Percentiles rank a stretch among this genome's conserved stretches.
Evolutionary conservation across 257 asterid species (phyloP).

Genomic region (Ilex aquifolium): DNA sequence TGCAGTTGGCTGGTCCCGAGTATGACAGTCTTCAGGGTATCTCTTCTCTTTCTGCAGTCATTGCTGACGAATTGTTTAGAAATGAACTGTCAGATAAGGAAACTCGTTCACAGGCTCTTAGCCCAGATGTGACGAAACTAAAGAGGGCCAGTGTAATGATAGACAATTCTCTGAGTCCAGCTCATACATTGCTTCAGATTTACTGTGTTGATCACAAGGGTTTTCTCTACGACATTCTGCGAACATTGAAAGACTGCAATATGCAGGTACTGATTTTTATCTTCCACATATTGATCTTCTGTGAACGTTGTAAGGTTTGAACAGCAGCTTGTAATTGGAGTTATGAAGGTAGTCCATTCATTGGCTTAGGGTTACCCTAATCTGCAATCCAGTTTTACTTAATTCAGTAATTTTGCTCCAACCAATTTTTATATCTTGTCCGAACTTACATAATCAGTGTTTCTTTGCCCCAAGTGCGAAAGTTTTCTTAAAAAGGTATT

Average conservation of each 20-base stretch:
- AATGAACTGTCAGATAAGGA: slow-evolving; percentile 50
- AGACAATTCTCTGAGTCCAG: slow-evolving; percentile 81
- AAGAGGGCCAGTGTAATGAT: slow-evolving; percentile 47
- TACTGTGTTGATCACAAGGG: slow-evolving; percentile 78
- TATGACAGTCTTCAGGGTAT: slow-evolving; percentile 34
- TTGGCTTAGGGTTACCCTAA: no score
- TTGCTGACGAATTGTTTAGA: slow-evolving; percentile 62
- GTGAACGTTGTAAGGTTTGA: no score
- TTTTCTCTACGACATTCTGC: slow-evolving; percentile 67
- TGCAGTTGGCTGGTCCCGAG: slow-evolving; percentile 53
- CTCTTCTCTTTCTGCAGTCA: slow-evolving; percentile 48
- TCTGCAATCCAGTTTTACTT: no score
- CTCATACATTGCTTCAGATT: slow-evolving; percentile 84
- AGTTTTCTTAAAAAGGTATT: no score
- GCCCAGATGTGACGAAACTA: slow-evolving; percentile 53
- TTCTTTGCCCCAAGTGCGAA: no score
- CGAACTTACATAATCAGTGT: no score
- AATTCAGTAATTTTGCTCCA: no score
- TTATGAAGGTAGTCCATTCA: no score
- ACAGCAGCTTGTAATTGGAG: no score
- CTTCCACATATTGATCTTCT: not conserved
- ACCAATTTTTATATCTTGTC: no score
- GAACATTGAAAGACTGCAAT: slow-evolving; percentile 68
- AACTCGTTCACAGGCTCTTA: slow-evolving; percentile 54
- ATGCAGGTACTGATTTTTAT: slow-evolving; percentile 42